These are phyloP conservation scores for Vickermania ingenoplastis DNA, from an alignment of 208 protist species.

Conservation along the genomic window DNA sequence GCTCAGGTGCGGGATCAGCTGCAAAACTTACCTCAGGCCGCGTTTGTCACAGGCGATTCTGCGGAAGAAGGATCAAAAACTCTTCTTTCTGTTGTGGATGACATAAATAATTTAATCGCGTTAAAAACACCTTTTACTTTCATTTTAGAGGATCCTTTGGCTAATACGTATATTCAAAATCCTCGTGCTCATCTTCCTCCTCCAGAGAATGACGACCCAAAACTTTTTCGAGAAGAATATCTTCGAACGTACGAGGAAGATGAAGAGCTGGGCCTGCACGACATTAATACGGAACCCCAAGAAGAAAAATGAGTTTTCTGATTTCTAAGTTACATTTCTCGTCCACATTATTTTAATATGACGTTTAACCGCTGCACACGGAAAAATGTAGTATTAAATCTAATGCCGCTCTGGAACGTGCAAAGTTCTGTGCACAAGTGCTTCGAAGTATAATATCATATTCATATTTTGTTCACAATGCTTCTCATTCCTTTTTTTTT, in stretches of 20 bases:
- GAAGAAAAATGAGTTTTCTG: background rate
- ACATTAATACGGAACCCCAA: constrained; percentile 43
- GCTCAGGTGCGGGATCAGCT: constrained; percentile 83
- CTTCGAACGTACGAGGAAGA: constrained; percentile 86
- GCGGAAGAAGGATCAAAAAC: constrained; percentile 50
- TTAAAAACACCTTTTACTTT: constrained; percentile 82
- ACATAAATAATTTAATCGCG: constrained; percentile 60
- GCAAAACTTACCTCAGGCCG: constrained; percentile 58
- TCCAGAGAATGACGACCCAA: constrained; percentile 79
- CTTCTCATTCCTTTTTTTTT: too few relatives aligned
- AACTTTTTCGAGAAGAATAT: constrained; percentile 72
- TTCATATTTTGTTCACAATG: too few relatives aligned
- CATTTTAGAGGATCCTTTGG: constrained; percentile 89
- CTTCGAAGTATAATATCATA: too few relatives aligned
- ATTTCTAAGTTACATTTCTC: background rate
- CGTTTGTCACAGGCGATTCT: constrained; percentile 67
- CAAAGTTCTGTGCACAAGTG: too few relatives aligned
- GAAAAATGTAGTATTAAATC: too few relatives aligned
- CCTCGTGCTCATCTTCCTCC: constrained; percentile 75
- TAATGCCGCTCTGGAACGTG: too few relatives aligned
- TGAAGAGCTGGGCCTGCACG: constrained; percentile 88
- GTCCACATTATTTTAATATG: background rate
- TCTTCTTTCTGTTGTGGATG: constrained; percentile 69
- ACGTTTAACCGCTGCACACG: too few relatives aligned
- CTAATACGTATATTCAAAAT: constrained; percentile 91